Percentiles rank a stretch among this genome's conserved stretches.
Evolutionary conservation across 352 stramenopile species (phyloP).

Genomic region (Phytophthora litchii): DNA sequence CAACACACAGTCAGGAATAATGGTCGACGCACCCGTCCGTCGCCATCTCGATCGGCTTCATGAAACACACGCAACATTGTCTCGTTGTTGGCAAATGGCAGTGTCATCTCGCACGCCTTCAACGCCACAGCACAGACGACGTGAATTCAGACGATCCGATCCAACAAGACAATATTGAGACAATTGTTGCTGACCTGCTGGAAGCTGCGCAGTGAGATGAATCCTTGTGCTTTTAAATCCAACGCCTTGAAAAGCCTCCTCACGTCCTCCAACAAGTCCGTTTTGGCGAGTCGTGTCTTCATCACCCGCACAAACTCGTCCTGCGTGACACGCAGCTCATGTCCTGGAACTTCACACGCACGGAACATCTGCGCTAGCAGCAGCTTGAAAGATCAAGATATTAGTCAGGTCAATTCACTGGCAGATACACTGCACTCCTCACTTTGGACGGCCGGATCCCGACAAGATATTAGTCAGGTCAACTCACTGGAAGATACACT

Average conservation of each 20-base stretch:
- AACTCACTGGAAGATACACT: too few species aligned
- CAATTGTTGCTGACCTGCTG: slow-evolving; percentile 21
- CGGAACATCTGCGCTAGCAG: slow-evolving; percentile 68
- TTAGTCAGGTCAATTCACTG: not conserved
- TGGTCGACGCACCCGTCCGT: slow-evolving; percentile 46
- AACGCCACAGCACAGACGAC: not conserved
- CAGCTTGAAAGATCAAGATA: slow-evolving; percentile 36
- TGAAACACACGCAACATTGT: slow-evolving; percentile 45
- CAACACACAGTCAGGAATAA: too few species aligned
- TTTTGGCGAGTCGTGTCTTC: slow-evolving; percentile 41
- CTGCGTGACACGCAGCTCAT: slow-evolving; percentile 31
- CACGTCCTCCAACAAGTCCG: slow-evolving; percentile 61
- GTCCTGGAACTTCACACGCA: slow-evolving; percentile 3
- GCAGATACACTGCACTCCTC: too few species aligned
- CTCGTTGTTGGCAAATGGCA: slow-evolving; percentile 46
- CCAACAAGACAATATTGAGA: not conserved
- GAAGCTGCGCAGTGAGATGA: slow-evolving; percentile 71
- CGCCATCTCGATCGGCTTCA: slow-evolving; percentile 62
- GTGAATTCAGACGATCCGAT: not conserved
- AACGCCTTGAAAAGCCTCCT: slow-evolving; percentile 70
- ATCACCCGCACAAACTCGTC: slow-evolving; percentile 40
- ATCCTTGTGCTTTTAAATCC: slow-evolving; percentile 60
- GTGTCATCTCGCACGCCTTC: slow-evolving; percentile 41
- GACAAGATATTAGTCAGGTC: slow-evolving; percentile 1
- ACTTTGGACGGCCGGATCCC: slow-evolving; percentile 66